Base-by-base conservation (phyloP, 768 basidiomycete genomes). In the Holtermanniella nyarrowii region DNA sequence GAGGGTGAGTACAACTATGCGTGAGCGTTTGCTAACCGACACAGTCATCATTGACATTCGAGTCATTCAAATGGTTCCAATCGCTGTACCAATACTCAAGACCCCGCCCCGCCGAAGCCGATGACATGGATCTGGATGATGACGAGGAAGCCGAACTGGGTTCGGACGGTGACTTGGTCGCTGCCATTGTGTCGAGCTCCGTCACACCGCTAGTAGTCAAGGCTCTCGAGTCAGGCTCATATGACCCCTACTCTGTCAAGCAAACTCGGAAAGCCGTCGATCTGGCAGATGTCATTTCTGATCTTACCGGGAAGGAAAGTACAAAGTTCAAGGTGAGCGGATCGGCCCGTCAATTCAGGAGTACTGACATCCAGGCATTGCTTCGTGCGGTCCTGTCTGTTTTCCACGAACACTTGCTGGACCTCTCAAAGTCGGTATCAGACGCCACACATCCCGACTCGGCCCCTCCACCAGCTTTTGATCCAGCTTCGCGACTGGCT, bases 171-270 rank as follows among this genome's bases (percentile, higher is more conserved):
- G 89, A 95, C 63, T 75, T 95, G 21, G 84, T 89, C 26, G 80
- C 86, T 12, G 82, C 85, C 0, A 88, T 91, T 82, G 78, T 91
- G 16, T 82, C 85, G n/a, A 86, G 85, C 0, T 81, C 82, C 0
- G 75, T 91, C 41, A 80, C 85, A 31, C 88, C 90, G 7, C 76
- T 82, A 44, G 63, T 95, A 7, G 79, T 78, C 63, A 85, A 80
- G 59, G 64, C 86, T 21, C 65, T 95, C n/a, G 80, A 83, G 51
- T 77, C 77, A n/a, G 89, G 90, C 22, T 84, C 78, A 3, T 74
- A 90, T 49, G 85, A 95, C 66, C 81, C 85, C 1, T 89, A 87
- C 69, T 91, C 88, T 2, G 74, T 76, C 26, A 72, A 60, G 26
- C 78, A 84, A 62, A 75, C 83, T 2, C 76, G 79, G 26, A 74